Base-by-base conservation (phyloP, 2,329 filamentous ascomycete species). In the Alternaria conjuncta region DNA sequence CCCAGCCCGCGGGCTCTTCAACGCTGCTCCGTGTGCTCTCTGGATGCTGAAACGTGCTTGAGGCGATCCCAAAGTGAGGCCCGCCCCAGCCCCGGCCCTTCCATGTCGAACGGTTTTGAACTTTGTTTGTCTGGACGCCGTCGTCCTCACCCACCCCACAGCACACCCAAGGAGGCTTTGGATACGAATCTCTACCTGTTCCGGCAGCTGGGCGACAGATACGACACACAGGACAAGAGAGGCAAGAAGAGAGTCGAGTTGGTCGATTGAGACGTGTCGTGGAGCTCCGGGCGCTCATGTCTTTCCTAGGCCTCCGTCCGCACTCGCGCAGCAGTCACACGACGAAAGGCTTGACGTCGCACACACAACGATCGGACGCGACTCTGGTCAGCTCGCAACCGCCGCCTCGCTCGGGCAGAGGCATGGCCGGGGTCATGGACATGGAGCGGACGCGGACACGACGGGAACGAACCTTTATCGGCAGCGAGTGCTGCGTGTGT, bases 401-500 rank as follows among this genome's bases (percentile, higher is more conserved):
- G 23, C 79, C 76, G 13, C 70, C 76, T 45, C 76, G 76, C 66
- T 76, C 75, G 41, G 68, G 70, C 66, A 75, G 78, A 79, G 79
- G 75, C 70, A 89, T 90, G 83, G 86, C 88, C 58, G 87, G 87
- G 74, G 87, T 88, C 79, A 88, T 93, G 84, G 89, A 90, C 75
- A 85, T 91, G 56, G 93, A 97, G 75, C 87, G 93, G 75, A 90
- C 88, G 74, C 90, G 93, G 70, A 90, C 89, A 69, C 88, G 96
- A 77, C 88, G 94, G 76, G 95, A 98, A 82, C 88, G 96, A 78
- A 99, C 95, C 2, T 98, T 97, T 82, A 92, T 98, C 58, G 96
- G 96, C 49, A 94, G 90, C 78, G 92, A 96, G 83, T 99, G 96
- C 82, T 92, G 94, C 55, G 94, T 97, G 15, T 99, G 96, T 78